phyloP scores from a whole-genome alignment of 2,329 filamentous ascomycete genomes.

The Stagonosporopsis tanaceti region DNA sequence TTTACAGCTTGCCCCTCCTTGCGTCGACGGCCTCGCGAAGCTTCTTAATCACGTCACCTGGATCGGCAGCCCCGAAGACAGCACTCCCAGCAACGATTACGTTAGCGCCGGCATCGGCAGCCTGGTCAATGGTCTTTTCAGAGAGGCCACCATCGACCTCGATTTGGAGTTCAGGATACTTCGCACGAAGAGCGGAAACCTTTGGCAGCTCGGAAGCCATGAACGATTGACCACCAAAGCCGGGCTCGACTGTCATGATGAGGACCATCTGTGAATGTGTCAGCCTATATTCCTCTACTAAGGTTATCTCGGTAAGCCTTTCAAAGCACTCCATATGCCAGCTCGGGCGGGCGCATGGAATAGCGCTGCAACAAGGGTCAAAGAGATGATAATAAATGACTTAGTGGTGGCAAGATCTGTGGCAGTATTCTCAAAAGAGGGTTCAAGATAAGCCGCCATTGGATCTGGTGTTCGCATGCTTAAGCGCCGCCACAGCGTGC shows the following conservation, averaged over 20 bases:
- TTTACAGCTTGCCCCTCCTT: constrained; percentile 51
- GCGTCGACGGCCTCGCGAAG: constrained; percentile 81
- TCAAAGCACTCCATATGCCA: not conserved
- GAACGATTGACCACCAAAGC: constrained; percentile 98
- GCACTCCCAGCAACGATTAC: constrained; percentile 97
- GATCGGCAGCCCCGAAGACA: constrained; percentile 91
- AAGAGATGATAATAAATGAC: constrained; percentile 20
- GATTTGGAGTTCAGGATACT: constrained; percentile 92
- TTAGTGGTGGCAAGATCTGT: not conserved
- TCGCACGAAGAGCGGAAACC: constrained; percentile 80
- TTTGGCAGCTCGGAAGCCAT: constrained; percentile 97
- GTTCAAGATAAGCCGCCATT: constrained; percentile 23
- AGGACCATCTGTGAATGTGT: constrained; percentile 80
- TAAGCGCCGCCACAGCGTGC: constrained; percentile 45
- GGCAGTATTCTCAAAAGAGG: constrained; percentile 27
- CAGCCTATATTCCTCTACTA: constrained; percentile 5
- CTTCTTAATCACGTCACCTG: constrained; percentile 82
- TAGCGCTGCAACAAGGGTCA: constrained; percentile 4
- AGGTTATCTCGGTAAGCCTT: not conserved
- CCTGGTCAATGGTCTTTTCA: constrained; percentile 87
- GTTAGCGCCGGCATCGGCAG: constrained; percentile 94
- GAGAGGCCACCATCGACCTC: constrained; percentile 95
- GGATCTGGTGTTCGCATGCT: constrained; percentile 30
- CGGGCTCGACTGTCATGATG: constrained; percentile 97
- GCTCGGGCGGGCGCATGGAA: constrained; percentile 25